A percentile compares a stretch with the other conserved stretches of the same genome.
These are phyloP conservation scores for Aegilops speltoides DNA, from an alignment of 176 grass and related monocot species.

Conservation along the genomic window DNA sequence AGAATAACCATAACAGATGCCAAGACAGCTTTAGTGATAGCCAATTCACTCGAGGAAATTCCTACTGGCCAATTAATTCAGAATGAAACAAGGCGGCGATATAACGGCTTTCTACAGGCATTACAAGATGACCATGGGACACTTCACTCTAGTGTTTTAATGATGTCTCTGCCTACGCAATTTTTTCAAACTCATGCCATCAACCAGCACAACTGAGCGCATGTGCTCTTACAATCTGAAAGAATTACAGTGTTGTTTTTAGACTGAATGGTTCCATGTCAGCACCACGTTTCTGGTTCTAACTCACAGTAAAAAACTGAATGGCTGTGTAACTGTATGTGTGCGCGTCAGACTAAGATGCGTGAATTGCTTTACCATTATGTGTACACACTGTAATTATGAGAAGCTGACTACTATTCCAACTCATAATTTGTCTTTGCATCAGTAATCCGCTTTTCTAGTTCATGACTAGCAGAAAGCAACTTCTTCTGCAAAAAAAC, in stretches of 20 bases:
- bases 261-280: neutral
- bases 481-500: too few relatives aligned
- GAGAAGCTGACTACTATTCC: neutral
- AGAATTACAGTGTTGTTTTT: neutral
- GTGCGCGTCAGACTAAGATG: neutral
- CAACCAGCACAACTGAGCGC: neutral
- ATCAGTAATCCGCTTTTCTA: neutral
- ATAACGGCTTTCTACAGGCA: constrained; percentile 88
- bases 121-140: neutral
- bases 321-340: neutral
- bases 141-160: neutral
- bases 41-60: constrained; percentile 28
- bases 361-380: neutral
- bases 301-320: neutral
- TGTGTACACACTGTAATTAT: neutral
- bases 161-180: neutral
- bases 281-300: neutral
- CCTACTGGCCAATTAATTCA: constrained; percentile 46
- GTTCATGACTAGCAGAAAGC: too few relatives aligned
- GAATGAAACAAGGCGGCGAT: constrained; percentile 44
- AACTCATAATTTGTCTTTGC: neutral
- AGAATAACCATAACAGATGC: constrained; percentile 53
- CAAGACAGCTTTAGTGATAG: constrained; percentile 93
- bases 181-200: neutral
- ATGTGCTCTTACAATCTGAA: neutral